A percentile compares a stretch with the other conserved stretches of the same genome.
These are phyloP conservation scores for Cenococcum geophilum DNA, from an alignment of 495 filamentous ascomycete species.

Conservation along the genomic window DNA sequence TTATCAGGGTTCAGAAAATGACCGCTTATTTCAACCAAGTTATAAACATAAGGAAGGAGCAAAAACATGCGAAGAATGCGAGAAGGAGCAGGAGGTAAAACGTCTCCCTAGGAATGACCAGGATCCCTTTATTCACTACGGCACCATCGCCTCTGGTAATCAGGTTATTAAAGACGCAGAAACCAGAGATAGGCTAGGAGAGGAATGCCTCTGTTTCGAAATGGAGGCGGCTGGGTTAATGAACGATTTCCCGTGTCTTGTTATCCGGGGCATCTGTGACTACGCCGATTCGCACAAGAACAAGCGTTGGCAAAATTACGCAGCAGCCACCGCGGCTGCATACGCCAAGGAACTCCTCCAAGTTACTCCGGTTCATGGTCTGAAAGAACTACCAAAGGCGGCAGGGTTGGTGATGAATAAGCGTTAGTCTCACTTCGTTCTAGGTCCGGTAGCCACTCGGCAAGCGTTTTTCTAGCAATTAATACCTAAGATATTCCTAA, in stretches of 20 bases:
- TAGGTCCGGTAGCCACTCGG: no score
- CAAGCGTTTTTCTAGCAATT: neutral
- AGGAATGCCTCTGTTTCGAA: slow-evolving; percentile 30
- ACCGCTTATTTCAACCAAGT: neutral
- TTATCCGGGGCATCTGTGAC: slow-evolving; percentile 35
- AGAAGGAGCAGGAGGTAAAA: neutral
- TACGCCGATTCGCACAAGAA: slow-evolving; percentile 36
- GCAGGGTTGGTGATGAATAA: neutral
- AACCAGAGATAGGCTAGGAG: slow-evolving; percentile 29
- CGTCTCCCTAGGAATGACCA: neutral
- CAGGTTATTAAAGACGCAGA: slow-evolving; percentile 32
- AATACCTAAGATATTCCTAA: neutral
- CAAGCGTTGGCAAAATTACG: slow-evolving; percentile 28
- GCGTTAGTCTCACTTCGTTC: neutral
- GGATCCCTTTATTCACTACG: slow-evolving; percentile 23
- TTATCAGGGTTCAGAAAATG: neutral
- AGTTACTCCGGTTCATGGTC: neutral
- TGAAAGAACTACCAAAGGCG: neutral
- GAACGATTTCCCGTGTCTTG: slow-evolving; percentile 28
- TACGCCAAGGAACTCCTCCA: slow-evolving; percentile 27
- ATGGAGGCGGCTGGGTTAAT: slow-evolving; percentile 33
- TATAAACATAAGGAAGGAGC: neutral
- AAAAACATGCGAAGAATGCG: neutral
- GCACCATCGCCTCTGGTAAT: slow-evolving; percentile 32
- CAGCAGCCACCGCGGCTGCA: slow-evolving; percentile 31